Evolutionary conservation across 768 basidiomycete species (phyloP).

Genomic region (Hydnomerulius pinastri): DNA sequence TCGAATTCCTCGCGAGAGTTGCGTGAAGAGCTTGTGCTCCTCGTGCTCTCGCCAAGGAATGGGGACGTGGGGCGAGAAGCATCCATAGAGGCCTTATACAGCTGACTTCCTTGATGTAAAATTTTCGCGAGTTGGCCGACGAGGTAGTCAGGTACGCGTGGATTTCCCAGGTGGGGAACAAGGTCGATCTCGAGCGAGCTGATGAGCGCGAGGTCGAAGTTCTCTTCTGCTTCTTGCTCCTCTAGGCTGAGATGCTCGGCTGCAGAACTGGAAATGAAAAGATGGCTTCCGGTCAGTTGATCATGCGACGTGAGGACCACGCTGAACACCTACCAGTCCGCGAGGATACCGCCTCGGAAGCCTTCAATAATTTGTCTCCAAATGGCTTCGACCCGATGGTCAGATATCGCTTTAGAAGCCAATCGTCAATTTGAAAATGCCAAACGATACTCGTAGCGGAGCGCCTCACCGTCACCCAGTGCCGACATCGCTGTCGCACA

Average conservation of each 20-base stretch:
- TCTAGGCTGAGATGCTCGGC: constrained; percentile 60
- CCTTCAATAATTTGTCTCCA: constrained; percentile 86
- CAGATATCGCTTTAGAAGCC: constrained; percentile 50
- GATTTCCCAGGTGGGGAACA: constrained; percentile 70
- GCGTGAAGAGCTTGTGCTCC: constrained; percentile 5
- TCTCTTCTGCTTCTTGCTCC: constrained; percentile 76
- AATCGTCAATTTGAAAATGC: not conserved
- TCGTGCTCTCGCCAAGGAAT: constrained; percentile 3
- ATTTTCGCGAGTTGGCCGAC: constrained; percentile 68
- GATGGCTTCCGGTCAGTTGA: not conserved
- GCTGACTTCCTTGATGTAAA: constrained; percentile 68
- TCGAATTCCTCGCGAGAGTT: constrained; percentile 33
- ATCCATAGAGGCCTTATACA: constrained; percentile 44
- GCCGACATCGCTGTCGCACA: constrained; percentile 53
- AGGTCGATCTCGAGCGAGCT: constrained; percentile 79
- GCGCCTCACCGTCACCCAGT: constrained; percentile 51
- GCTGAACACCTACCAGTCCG: constrained; percentile 66
- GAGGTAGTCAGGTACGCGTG: constrained; percentile 69
- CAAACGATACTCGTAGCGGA: not conserved
- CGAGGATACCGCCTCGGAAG: constrained; percentile 77
- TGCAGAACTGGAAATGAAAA: constrained; percentile 44
- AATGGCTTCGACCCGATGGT: constrained; percentile 73
- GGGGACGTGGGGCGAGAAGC: constrained; percentile 13
- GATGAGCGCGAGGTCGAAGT: constrained; percentile 82
- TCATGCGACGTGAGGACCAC: not conserved